A percentile compares a stretch with the other conserved stretches of the same genome.
phyloP scores from a whole-genome alignment of 2,329 filamentous ascomycete species.

The Clarireedia hainanense region DNA sequence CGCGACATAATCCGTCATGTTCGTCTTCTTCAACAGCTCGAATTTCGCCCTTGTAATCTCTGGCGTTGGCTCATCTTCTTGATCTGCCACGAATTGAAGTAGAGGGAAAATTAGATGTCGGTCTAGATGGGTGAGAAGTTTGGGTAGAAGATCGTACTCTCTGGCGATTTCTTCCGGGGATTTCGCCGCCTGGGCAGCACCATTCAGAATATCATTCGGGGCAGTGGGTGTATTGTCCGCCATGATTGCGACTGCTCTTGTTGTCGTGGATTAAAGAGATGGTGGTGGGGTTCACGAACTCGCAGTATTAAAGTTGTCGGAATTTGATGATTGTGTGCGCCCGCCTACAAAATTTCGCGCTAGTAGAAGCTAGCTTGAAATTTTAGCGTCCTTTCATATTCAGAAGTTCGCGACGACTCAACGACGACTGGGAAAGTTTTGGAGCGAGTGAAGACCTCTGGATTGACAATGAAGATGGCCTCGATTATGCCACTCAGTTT shows the following conservation, averaged over 20 bases:
- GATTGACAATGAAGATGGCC: not conserved
- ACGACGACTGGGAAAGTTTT: not conserved
- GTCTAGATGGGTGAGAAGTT: slow-evolving; percentile 86
- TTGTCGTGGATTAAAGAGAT: slow-evolving; percentile 9
- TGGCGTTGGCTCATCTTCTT: slow-evolving; percentile 66
- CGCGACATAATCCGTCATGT: slow-evolving; percentile 98
- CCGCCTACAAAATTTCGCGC: slow-evolving; percentile 11
- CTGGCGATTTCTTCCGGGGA: slow-evolving; percentile 41
- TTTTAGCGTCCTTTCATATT: slow-evolving; percentile 6
- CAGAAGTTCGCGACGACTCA: slow-evolving; percentile 6
- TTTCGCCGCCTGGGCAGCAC: slow-evolving; percentile 31
- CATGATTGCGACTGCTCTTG: slow-evolving; percentile 35
- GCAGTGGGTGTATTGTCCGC: slow-evolving; percentile 34
- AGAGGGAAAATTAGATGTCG: slow-evolving; percentile 94
- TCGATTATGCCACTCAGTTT: slow-evolving; percentile 24
- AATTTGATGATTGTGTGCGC: slow-evolving; percentile 20
- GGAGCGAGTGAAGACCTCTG: not conserved
- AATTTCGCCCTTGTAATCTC: slow-evolving; percentile 84
- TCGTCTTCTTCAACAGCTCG: slow-evolving; percentile 89
- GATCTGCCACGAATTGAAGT: slow-evolving; percentile 80
- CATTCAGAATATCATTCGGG: slow-evolving; percentile 13
- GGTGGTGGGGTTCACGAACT: slow-evolving; percentile 9
- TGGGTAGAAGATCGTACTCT: slow-evolving; percentile 60
- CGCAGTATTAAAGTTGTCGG: slow-evolving; percentile 9
- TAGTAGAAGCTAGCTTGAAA: slow-evolving; percentile 11